Conservation (phyloP, 2,329 filamentous ascomycete genomes). For the Zalaria sp. region DNA sequence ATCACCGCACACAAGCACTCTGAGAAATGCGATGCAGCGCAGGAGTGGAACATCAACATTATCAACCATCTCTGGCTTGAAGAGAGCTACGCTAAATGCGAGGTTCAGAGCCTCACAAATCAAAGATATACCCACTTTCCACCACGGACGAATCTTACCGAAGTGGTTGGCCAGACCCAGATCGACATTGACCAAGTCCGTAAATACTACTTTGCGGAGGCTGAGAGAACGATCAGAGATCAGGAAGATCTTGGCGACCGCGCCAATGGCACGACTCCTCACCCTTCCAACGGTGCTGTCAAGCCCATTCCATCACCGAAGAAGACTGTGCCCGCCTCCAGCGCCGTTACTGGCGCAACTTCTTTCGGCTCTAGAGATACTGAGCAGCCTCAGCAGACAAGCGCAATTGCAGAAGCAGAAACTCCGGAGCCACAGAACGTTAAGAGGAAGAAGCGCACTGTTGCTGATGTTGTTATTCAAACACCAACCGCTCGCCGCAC, state of each 20-base stretch:
- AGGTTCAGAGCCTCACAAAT: constrained; percentile 57
- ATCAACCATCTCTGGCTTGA: constrained; percentile 96
- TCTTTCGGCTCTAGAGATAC: not conserved
- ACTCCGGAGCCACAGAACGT: constrained; percentile 1
- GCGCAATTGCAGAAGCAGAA: not conserved
- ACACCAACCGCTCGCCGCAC: constrained; percentile 14
- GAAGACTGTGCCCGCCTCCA: constrained; percentile 10
- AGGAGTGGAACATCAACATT: constrained; percentile 82
- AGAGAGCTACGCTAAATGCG: constrained; percentile 87
- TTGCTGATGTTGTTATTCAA: constrained; percentile 3
- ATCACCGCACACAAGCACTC: constrained; percentile 80
- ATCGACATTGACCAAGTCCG: constrained; percentile 62
- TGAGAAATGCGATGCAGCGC: constrained; percentile 85
- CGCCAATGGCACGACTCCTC: constrained; percentile 1
- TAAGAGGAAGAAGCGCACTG: constrained; percentile 7
- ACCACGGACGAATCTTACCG: constrained; percentile 74
- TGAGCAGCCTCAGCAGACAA: not conserved
- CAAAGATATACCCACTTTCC: constrained; percentile 78
- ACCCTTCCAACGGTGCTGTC: constrained; percentile 2
- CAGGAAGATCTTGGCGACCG: not conserved
- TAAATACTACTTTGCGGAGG: constrained; percentile 45
- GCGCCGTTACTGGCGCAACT: not conserved
- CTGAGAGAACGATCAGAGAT: constrained; percentile 7
- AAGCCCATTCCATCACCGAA: constrained; percentile 6
- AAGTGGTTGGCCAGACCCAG: constrained; percentile 80